Evolutionary conservation across 495 filamentous ascomycete genomes (phyloP), one percentile per base, ranked within the genome.

Genomic region (Lophium mytilinum): DNA sequence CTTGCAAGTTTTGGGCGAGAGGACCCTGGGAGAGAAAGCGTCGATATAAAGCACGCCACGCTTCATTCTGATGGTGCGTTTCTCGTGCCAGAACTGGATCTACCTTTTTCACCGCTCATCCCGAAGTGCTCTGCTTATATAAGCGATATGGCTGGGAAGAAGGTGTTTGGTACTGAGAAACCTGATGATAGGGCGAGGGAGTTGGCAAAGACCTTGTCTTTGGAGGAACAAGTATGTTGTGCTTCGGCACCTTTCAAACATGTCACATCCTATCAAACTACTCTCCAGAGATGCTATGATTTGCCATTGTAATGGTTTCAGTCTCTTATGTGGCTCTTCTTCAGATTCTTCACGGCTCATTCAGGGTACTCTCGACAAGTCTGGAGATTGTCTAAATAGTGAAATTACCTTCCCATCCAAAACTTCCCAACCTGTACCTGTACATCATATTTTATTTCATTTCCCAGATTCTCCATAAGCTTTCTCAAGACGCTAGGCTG

Each of bases 171-270:
- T 43, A 37, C 53, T 8, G 58, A 65, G 56, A 65, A 40, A 52
- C 62, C 62, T n/a, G 62, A 65, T 34, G 62, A 65, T 45, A 58
- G 51, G 52, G 62, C 62, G 24, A 41, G 62, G 40, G 62, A 58
- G 55, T 39, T 65, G 55, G 62, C 62, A 34, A 56, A 54, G n/a
- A 61, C 54, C 48, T 54, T 65, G 41, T 61, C 58, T 9, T 59
- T 65, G 53, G 62, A 65, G 30, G 62, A 65, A 48, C 62, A 65
- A 55, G 62, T 65, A 58, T 9, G 62, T 58, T 47, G 17, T 33
- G 41, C 41, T 45, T 45, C 15, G 12, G 19, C 41, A 50, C n/a
- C 11, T 12, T 19, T 35, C 42, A 53, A 53, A 52, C 21, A 52
- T 37, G 15, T 53, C 55, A 50, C 24, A 3, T 2, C 24, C 24